Base-by-base conservation (phyloP, 2,329 filamentous ascomycete genomes). In the Parafenestella ontariensis region DNA sequence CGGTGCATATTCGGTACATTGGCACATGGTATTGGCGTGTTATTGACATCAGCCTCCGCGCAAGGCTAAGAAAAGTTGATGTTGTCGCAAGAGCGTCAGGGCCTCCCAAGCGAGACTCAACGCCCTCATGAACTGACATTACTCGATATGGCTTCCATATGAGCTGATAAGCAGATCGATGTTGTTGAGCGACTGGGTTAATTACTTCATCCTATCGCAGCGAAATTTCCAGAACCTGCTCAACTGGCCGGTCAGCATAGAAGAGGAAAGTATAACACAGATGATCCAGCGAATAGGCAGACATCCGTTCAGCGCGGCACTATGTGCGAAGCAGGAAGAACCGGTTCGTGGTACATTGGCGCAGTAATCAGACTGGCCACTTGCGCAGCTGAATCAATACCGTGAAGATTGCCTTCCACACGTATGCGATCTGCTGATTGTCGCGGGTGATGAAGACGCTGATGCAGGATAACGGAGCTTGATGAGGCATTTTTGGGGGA, bases 401-500 rank as follows among this genome's bases (percentile, higher is more conserved):
- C 17, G 41, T 23, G 21, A 23, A 42, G 34, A 52, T 43, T 52
- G 47, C 45, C 41, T 53, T 56, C 49, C 48, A 47, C 47, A 49
- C 17, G 29, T 21, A 43, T 15, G 41, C 36, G 29, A 28, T 37
- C 36, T 61, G 55, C 56, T 46, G 20, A 50, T 61, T 53, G 56
- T 44, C 45, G 50, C 41, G 50, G 49, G 44, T 18, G 42, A 45
- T 53, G 50, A 41, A 58, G 49, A 43, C 45, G 46, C 47, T 52
- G 47, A 61, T 58, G 60, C 55, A 62, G 46, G 50, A 57, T 46
- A 46, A 45, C 52, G 51, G 42, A 41, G 42, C 45, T 52, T 48
- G 36, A 26, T 43, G 61, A 56, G 61, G 61, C 48, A 64, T 63
- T 63, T 61, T 47, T 57, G 43, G 39, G 40, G 37, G 21, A 37